Conservation (phyloP, 2,329 filamentous ascomycete genomes). For the Orbilia ellipsospora region DNA sequence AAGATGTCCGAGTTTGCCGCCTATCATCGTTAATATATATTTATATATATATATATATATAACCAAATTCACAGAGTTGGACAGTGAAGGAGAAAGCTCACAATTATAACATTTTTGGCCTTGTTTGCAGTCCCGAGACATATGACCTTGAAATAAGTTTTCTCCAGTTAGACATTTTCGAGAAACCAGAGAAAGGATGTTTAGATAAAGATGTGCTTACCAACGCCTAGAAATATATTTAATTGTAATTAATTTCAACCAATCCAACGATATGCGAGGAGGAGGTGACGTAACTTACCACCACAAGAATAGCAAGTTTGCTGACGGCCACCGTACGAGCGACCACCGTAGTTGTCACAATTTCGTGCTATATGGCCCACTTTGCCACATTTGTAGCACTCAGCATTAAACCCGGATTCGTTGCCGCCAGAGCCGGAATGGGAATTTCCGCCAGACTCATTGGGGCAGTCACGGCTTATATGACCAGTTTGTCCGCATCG, state of each 20-base stretch:
- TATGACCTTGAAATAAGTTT: constrained; percentile 69
- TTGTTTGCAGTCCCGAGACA: constrained; percentile 98
- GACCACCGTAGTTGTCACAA: constrained; percentile 72
- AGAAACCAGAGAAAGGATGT: background rate
- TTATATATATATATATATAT: too few relatives aligned
- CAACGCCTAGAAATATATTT: constrained; percentile 21
- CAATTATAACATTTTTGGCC: constrained; percentile 99
- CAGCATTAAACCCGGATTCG: constrained; percentile 67
- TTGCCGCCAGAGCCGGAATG: constrained; percentile 71
- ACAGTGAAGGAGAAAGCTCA: constrained; percentile 59
- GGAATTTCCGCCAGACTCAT: constrained; percentile 76
- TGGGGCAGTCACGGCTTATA: constrained; percentile 51
- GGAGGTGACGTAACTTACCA: constrained; percentile 68
- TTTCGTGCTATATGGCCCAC: constrained; percentile 95
- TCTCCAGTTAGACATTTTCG: background rate
- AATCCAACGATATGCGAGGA: background rate
- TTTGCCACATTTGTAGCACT: constrained; percentile 99
- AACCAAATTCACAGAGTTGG: background rate
- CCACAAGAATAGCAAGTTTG: constrained; percentile 99
- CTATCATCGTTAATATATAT: constrained; percentile 61
- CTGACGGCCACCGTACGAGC: constrained; percentile 65
- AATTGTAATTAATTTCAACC: background rate
- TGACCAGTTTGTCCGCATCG: constrained; percentile 73
- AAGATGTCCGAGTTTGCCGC: constrained; percentile 89
- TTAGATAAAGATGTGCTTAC: background rate